phyloP scores from a whole-genome alignment of 1,284 basidiomycete species.

The Pseudozyma tsukubaensis region DNA sequence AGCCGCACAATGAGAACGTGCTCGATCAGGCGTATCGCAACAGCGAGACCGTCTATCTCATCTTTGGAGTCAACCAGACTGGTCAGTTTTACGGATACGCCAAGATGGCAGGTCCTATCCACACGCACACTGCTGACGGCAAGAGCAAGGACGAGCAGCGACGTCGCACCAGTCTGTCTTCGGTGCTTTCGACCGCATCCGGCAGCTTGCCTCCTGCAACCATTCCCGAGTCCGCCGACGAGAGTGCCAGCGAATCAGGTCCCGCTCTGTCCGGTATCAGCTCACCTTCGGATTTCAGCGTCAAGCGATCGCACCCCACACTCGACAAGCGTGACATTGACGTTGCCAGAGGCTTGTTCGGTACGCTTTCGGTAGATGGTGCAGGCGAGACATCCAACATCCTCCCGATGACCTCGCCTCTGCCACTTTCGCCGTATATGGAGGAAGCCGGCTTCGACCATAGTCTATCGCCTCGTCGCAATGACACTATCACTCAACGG shows the following conservation, averaged over 20 bases:
- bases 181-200: constrained; percentile 23
- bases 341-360: constrained; percentile 18
- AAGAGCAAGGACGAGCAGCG: constrained; percentile 36
- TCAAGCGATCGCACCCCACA: constrained; percentile 16
- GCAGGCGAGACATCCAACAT: neutral
- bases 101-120: constrained; percentile 63
- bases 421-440: constrained; percentile 28
- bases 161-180: constrained; percentile 30
- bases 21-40: constrained; percentile 88
- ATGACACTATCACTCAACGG: constrained; percentile 42
- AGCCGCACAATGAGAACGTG: constrained; percentile 84
- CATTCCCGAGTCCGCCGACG: constrained; percentile 26
- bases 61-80: constrained; percentile 92
- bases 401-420: constrained; percentile 40
- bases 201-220: constrained; percentile 12
- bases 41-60: constrained; percentile 83
- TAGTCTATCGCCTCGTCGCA: constrained; percentile 13
- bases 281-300: constrained; percentile 1
- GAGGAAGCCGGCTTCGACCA: constrained; percentile 20
- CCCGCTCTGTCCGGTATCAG: neutral
- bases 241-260: constrained; percentile 10
- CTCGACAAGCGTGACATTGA: constrained; percentile 38
- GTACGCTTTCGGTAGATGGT: constrained; percentile 14
- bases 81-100: constrained; percentile 71
- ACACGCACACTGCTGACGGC: constrained; percentile 24